phyloP scores from a whole-genome alignment of 2,329 filamentous ascomycete species.

The Coleophoma eucalyptorum region DNA sequence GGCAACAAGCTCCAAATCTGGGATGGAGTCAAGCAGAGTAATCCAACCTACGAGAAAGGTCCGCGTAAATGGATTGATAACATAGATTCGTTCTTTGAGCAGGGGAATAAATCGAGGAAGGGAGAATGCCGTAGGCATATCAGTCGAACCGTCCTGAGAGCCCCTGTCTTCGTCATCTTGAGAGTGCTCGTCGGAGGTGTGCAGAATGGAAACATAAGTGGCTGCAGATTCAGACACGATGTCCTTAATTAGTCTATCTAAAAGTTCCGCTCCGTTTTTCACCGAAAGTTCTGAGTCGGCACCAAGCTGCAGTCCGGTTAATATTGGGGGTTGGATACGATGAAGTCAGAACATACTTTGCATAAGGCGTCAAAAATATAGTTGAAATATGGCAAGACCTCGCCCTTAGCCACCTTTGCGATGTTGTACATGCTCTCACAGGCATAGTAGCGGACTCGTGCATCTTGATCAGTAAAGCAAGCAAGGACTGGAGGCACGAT shows the following conservation, averaged over 20 bases:
- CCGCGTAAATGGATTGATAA: constrained; percentile 89
- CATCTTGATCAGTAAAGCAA: constrained; percentile 98
- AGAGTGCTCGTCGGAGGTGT: constrained; percentile 52
- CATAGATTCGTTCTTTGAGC: constrained; percentile 88
- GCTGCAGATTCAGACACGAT: constrained; percentile 94
- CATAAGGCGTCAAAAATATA: constrained; percentile 96
- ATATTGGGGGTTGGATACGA: background rate
- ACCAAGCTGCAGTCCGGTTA: constrained; percentile 61
- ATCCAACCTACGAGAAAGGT: constrained; percentile 98
- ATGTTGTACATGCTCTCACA: constrained; percentile 99
- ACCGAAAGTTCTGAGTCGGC: constrained; percentile 96
- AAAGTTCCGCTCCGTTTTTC: constrained; percentile 93
- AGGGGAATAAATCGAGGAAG: constrained; percentile 87
- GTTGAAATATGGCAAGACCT: constrained; percentile 96
- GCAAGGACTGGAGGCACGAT: constrained; percentile 96
- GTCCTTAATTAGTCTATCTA: constrained; percentile 93
- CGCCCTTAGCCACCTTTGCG: constrained; percentile 96
- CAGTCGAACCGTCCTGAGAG: constrained; percentile 34
- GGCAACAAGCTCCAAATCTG: constrained; percentile 89
- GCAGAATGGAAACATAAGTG: constrained; percentile 87
- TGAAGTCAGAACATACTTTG: constrained; percentile 58
- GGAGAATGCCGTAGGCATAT: constrained; percentile 85
- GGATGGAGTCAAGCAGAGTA: constrained; percentile 89
- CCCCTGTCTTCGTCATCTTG: constrained; percentile 42
- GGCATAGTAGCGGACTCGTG: constrained; percentile 93